Conservation (phyloP, 805 yeast species). For the Lachancea dasiensis region DNA sequence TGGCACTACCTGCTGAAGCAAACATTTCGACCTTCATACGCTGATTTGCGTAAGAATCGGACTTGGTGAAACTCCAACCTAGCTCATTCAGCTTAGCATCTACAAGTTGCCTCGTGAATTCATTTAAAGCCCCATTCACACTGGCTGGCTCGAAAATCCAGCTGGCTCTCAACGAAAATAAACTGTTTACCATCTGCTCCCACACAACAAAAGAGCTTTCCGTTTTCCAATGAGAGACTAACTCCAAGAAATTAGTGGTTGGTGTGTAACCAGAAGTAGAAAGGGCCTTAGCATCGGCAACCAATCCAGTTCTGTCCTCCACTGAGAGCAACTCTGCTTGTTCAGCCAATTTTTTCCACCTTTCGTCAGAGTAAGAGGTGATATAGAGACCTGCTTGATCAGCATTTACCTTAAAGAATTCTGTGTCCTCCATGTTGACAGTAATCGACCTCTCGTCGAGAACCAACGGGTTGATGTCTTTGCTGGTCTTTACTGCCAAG, state of each 20-base stretch:
- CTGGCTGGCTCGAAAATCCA: constrained; percentile 49
- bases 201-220: constrained; percentile 64
- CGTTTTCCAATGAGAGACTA: constrained; percentile 53
- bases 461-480: constrained; percentile 55
- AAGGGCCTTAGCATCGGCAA: constrained; percentile 71
- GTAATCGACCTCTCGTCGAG: constrained; percentile 46
- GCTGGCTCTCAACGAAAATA: constrained; percentile 45
- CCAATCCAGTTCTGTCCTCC: constrained; percentile 73
- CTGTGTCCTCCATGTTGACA: constrained; percentile 37
- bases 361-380: constrained; percentile 60
- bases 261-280: constrained; percentile 65
- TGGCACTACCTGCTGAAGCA: constrained; percentile 50
- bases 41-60: constrained; percentile 55
- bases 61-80: constrained; percentile 58
- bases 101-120: constrained; percentile 51
- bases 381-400: constrained; percentile 73
- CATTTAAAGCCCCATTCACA: constrained; percentile 43
- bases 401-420: constrained; percentile 64
- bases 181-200: constrained; percentile 50
- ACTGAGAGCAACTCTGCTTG: constrained; percentile 55
- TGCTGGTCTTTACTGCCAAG: constrained; percentile 52
- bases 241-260: constrained; percentile 52
- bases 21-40: constrained; percentile 63
- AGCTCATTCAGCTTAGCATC: constrained; percentile 45
- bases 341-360: constrained; percentile 63